Conservation (phyloP, 2,329 filamentous ascomycete species). For the Myrmaecium sp. region DNA sequence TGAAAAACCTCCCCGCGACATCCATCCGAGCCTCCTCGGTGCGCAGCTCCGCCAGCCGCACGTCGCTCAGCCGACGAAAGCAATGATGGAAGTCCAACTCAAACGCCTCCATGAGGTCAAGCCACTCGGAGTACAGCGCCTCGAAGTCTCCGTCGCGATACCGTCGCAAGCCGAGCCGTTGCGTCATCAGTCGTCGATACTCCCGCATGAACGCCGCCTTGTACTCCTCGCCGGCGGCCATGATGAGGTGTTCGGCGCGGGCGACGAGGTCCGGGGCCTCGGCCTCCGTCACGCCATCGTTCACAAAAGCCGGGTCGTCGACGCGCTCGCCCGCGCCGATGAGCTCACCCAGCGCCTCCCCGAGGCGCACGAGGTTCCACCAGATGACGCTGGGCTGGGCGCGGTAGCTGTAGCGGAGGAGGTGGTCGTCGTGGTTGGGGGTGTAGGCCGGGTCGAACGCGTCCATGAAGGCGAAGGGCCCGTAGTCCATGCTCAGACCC, state of each 20-base stretch:
- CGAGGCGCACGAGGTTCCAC: constrained; percentile 93
- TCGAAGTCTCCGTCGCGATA: constrained; percentile 63
- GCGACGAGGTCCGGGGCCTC: constrained; percentile 53
- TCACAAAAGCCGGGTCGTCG: constrained; percentile 54
- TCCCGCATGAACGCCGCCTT: constrained; percentile 74
- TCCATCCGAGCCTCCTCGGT: constrained; percentile 46
- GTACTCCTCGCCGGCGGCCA: constrained; percentile 69
- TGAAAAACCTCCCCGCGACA: constrained; percentile 62
- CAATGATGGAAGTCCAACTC: constrained; percentile 91
- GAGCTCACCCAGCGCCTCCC: constrained; percentile 75
- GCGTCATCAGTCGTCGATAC: constrained; percentile 73
- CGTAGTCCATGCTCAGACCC: constrained; percentile 83
- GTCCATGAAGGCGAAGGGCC: constrained; percentile 94
- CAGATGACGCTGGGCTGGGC: constrained; percentile 94
- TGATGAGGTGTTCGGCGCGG: constrained; percentile 71
- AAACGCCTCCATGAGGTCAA: constrained; percentile 65
- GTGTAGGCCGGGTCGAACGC: constrained; percentile 91
- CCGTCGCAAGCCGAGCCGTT: constrained; percentile 57
- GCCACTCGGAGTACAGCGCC: constrained; percentile 58
- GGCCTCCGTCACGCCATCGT: constrained; percentile 55
- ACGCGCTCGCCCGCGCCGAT: constrained; percentile 60
- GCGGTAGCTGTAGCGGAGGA: constrained; percentile 75
- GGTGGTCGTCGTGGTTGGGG: constrained; percentile 86
- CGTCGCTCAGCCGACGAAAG: constrained; percentile 58
- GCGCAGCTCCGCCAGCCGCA: constrained; percentile 46